Evolutionary conservation across 1,284 basidiomycete genomes (phyloP), one percentile per base, ranked within the genome.

Genomic region (Macrocystidia cucumis): DNA sequence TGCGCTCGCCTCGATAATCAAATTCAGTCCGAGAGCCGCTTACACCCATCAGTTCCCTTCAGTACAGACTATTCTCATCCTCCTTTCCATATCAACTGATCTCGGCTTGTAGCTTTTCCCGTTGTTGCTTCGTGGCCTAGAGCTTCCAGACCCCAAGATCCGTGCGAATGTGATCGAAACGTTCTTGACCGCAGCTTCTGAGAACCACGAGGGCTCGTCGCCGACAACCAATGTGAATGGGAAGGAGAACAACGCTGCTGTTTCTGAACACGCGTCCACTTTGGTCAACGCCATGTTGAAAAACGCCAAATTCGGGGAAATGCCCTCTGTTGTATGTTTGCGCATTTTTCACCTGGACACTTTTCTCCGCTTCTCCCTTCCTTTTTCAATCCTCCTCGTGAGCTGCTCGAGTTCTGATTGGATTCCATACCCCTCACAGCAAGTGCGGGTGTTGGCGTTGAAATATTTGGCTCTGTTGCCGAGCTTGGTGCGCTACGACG

Each of bases 91-190:
- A 6, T 11, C 19, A 17, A 13, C 24, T 29, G 22, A 38, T n/a
- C 14, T 12, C n/a, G n/a, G n/a, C n/a, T n/a, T n/a, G 23, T 51
- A 95, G 84, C 72, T 98, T 9, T 76, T 97, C 45, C 92, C 95
- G 0, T 66, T 98, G 11, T 71, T 99, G 1, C 66, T 98, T 30
- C 87, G 87, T 13, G 84, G 89, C 1, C 72, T 98, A 5, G 74
- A 84, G 24, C 62, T 96, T 1, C 74, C 79, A 1, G 83, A 91
- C 53, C 56, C 74, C 3, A 68, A 74, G 14, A 78, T 93, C 39
- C 76, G 89, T 12, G 68, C 72, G 2, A 82, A 85, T 55, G 83
- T 92, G 22, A 86, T 97, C 32, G 76, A 85, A 35, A 86, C 83
- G 1, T 66, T 98, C 20, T 69, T 79, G 2, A 69, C 78, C 1